Base-by-base conservation (phyloP, 495 filamentous ascomycete species). In the Cercophora scortea region DNA sequence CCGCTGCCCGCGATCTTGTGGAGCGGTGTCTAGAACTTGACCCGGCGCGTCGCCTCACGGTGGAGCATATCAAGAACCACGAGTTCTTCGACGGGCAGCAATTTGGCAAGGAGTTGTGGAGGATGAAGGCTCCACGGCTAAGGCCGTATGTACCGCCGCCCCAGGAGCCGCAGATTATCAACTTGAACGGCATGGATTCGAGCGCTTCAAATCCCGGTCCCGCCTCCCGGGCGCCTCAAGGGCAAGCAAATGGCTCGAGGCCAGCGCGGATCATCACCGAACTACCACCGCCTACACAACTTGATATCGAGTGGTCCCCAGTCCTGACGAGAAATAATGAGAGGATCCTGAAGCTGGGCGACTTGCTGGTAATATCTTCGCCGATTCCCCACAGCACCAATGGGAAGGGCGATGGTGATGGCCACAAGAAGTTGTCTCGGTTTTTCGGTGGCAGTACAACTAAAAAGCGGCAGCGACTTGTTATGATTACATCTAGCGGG, bases 301-400 rank as follows among this genome's bases (percentile, higher is more conserved):
- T 99, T 13, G 94, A 99, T 67, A 95, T 99, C 52, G 94, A 97
- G 69, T 99, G 94, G 94, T 96, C 92, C 2, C 94, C 94, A 8
- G 94, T 99, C 3, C 70, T 99, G 49, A 95, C 88, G 33, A 85
- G 82, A 51, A 82, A 79, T 51, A 96, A 96, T 61, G 94, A 99
- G 71, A 79, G 94, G 45, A 99, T 99, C 50, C 65, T 99, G 53
- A 96, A 95, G 63, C 76, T 99, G 19, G 94, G 94, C 4, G 95
- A 97, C 59, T 69, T 95, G 48, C 78, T 89, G 60, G 90, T 97
- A 9, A 72, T 85, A 55, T 86, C 88, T 4, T 79, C 88, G 4
- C 88, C 89, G 71, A 63, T 83, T 74, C 86, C 88, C 8, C 82
- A 79, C 47, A 80, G 81, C 44, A 83, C 82, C 40, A 80, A 84